A percentile compares a stretch with the other conserved stretches of the same genome.
These are phyloP conservation scores for Sporothrix inflata DNA, from an alignment of 2,329 filamentous ascomycete species.

Conservation along the genomic window DNA sequence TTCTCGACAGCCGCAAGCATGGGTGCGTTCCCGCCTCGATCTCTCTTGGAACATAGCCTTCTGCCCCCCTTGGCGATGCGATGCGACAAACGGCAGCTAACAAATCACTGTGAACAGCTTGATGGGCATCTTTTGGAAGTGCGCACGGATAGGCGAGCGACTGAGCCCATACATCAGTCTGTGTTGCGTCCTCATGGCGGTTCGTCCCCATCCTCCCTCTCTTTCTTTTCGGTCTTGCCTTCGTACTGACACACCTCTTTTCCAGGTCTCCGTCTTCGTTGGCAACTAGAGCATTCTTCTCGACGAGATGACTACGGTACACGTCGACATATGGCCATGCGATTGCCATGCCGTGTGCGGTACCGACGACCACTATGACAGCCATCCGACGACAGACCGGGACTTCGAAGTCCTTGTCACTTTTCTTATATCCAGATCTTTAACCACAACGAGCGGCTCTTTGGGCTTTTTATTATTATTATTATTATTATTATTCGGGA, in stretches of 20 bases:
- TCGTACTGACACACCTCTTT: slow-evolving; percentile 19
- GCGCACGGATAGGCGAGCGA: slow-evolving; percentile 86
- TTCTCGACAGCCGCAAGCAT: slow-evolving; percentile 91
- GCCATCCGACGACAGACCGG: neutral
- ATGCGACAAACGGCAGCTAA: neutral
- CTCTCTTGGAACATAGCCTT: no score
- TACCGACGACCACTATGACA: neutral
- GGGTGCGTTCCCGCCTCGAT: slow-evolving; percentile 51
- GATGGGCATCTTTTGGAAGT: slow-evolving; percentile 94
- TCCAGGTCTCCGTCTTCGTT: slow-evolving; percentile 32
- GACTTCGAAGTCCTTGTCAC: neutral
- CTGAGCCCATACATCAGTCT: slow-evolving; percentile 94
- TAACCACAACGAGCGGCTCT: neutral
- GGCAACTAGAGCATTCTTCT: slow-evolving; percentile 28
- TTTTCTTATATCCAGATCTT: neutral
- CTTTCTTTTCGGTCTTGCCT: neutral
- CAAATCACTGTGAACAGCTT: slow-evolving; percentile 52
- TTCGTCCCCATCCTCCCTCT: slow-evolving; percentile 42
- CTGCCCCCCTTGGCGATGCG: neutral
- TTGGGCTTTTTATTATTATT: neutral
- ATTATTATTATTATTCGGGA: neutral
- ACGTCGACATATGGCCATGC: neutral
- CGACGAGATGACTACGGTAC: neutral
- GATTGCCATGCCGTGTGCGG: neutral
- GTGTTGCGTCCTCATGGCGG: slow-evolving; percentile 92